A percentile compares a stretch with the other conserved stretches of the same genome.
These are phyloP conservation scores for Tulasnella sp. DNA, from an alignment of 768 basidiomycete species.

Conservation along the genomic window DNA sequence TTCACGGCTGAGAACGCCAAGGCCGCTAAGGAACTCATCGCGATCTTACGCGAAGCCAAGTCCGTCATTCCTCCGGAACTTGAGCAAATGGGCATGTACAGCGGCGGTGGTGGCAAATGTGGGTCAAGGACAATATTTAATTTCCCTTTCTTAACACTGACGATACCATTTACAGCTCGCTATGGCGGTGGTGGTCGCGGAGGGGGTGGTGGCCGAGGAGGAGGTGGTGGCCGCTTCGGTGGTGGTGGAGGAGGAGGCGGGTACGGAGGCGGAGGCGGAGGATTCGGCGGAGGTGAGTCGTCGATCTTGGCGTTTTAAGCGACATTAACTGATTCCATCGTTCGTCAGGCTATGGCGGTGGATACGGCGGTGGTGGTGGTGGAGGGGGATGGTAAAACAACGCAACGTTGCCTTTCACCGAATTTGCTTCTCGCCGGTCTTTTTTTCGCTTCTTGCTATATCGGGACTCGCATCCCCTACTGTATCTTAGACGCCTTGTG, in stretches of 20 bases:
- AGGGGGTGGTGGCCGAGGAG: conserved; percentile 25
- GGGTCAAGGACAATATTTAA: neutral
- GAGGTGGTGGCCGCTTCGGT: conserved; percentile 30
- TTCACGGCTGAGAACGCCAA: conserved; percentile 96
- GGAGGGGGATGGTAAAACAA: neutral
- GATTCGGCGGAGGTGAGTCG: conserved; percentile 9
- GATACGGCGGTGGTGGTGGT: neutral
- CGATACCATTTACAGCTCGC: conserved; percentile 42
- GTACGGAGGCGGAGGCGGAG: conserved; percentile 24
- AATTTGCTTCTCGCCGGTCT: neutral
- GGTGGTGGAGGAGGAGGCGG: conserved; percentile 31
- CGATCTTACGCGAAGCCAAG: conserved; percentile 81
- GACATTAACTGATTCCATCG: neutral
- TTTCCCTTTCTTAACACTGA: neutral
- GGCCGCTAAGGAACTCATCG: conserved; percentile 83
- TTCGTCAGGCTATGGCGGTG: conserved; percentile 11
- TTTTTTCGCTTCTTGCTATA: neutral
- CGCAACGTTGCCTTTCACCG: neutral
- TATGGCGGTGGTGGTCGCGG: conserved; percentile 44
- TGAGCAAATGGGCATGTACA: conserved; percentile 86
- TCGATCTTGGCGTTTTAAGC: neutral
- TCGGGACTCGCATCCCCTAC: neutral
- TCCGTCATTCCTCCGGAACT: conserved; percentile 79
- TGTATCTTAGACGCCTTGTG: neutral
- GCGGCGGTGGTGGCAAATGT: conserved; percentile 58